Percentiles rank a stretch among this genome's conserved stretches.
Evolutionary conservation across 2,329 filamentous ascomycete species (phyloP).

Genomic region (Exophiala lecanii-corni): DNA sequence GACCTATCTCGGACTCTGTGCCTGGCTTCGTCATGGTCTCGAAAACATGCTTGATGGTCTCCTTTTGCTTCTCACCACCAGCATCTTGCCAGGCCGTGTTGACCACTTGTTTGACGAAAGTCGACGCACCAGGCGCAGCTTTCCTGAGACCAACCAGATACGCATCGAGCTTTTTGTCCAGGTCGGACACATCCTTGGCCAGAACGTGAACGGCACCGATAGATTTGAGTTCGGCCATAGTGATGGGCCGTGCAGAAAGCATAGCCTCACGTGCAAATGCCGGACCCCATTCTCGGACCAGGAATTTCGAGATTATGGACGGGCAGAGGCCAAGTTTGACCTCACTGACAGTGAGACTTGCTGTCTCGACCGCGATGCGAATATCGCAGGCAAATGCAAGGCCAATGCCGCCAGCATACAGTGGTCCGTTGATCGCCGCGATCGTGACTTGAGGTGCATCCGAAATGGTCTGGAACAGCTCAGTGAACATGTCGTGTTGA

Average conservation of each 20-base stretch:
- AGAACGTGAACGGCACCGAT: constrained; percentile 24
- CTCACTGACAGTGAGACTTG: constrained; percentile 36
- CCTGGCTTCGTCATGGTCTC: constrained; percentile 28
- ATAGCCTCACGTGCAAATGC: constrained; percentile 37
- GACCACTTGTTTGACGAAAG: constrained; percentile 34
- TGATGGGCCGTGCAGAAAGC: constrained; percentile 33
- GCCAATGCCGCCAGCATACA: constrained; percentile 43
- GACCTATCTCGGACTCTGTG: constrained; percentile 22
- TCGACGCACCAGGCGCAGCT: constrained; percentile 30
- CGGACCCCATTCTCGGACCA: constrained; percentile 38
- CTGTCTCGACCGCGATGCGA: constrained; percentile 23
- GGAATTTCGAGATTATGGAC: constrained; percentile 38
- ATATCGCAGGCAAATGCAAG: constrained; percentile 43
- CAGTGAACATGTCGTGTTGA: constrained; percentile 14
- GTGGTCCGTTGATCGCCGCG: constrained; percentile 40
- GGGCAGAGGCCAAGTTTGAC: constrained; percentile 38
- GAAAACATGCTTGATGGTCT: constrained; percentile 24
- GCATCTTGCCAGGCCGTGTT: constrained; percentile 1
- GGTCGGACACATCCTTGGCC: constrained; percentile 24
- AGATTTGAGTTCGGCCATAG: constrained; percentile 27
- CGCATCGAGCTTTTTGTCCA: constrained; percentile 24
- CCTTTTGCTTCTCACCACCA: constrained; percentile 14
- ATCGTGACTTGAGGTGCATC: constrained; percentile 39
- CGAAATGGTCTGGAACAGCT: constrained; percentile 38
- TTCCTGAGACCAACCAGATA: constrained; percentile 26